Conservation (phyloP, 2,329 filamentous ascomycete genomes). For the Ceratocystis variospora region DNA sequence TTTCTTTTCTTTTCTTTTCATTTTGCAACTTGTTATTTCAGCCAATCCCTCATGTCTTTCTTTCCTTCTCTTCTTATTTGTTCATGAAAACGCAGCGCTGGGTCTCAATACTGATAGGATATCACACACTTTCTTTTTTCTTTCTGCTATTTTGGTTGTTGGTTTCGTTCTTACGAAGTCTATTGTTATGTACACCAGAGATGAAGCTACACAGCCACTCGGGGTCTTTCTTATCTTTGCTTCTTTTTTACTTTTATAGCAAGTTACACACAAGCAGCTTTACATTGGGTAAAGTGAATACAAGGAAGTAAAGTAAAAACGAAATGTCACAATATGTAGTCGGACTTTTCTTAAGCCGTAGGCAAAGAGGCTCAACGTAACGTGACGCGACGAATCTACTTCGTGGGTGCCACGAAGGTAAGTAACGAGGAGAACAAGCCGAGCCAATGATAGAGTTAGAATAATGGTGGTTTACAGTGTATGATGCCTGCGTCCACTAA, state of each 20-base stretch:
- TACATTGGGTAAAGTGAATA: not conserved
- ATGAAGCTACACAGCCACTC: constrained; percentile 1
- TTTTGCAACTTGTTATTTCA: constrained; percentile 4
- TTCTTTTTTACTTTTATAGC: not conserved
- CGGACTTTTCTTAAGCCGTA: not conserved
- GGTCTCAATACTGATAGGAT: constrained; percentile 4
- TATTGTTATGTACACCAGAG: not conserved
- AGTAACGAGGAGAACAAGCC: not conserved
- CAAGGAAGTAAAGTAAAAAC: not conserved
- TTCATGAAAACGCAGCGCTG: not conserved
- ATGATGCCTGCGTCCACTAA: not conserved
- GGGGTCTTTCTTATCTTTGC: not conserved
- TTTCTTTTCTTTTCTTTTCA: constrained; percentile 6
- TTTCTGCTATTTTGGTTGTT: not conserved
- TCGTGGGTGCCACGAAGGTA: not conserved
- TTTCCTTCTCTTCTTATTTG: constrained; percentile 3
- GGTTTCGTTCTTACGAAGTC: not conserved
- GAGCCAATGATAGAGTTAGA: not conserved
- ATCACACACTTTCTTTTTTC: not conserved
- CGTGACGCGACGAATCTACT: not conserved
- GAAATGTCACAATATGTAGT: not conserved
- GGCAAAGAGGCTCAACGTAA: not conserved
- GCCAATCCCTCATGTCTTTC: not conserved
- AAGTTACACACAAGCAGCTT: not conserved
- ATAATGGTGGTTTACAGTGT: not conserved